Conservation (phyloP, 768 basidiomycete species). For the Suillus decipiens region DNA sequence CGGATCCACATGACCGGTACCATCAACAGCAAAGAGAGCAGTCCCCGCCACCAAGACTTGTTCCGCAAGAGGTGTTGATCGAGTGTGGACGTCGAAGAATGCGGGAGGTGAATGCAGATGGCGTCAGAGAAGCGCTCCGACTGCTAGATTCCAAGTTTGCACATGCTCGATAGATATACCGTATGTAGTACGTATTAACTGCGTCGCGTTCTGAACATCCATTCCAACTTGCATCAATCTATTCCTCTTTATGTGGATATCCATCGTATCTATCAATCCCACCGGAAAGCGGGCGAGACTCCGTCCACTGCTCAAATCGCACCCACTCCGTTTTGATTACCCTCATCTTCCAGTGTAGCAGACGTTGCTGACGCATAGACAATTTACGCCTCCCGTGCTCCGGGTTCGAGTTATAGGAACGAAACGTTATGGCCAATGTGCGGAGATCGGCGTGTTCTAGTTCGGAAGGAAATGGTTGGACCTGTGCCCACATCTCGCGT, state of each 20-base stretch:
- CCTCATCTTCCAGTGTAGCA: conserved; percentile 41
- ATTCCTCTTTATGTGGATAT: conserved; percentile 4
- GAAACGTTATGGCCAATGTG: conserved; percentile 49
- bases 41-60: conserved; percentile 51
- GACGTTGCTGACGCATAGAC: conserved; percentile 35
- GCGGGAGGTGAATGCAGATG: conserved; percentile 70
- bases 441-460: conserved; percentile 46
- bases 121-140: conserved; percentile 73
- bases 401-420: conserved; percentile 35
- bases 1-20: conserved; percentile 57
- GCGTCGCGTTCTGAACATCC: conserved; percentile 6
- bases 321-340: conserved; percentile 29
- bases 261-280: conserved; percentile 1
- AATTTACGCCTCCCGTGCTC: conserved; percentile 23
- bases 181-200: conserved; percentile 8
- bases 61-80: conserved; percentile 61
- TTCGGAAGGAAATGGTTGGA: conserved; percentile 59
- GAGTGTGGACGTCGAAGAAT: conserved; percentile 62
- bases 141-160: conserved; percentile 68
- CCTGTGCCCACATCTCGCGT: conserved; percentile 62
- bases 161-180: conserved; percentile 31
- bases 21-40: conserved; percentile 43
- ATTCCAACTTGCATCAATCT: conserved; percentile 3
- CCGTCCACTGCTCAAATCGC: conserved; percentile 12
- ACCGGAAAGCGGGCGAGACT: background rate